Evolutionary conservation across 2,329 filamentous ascomycete species (phyloP), one percentile per base, ranked within the genome.

Genomic region (Pezicula neosporulosa): DNA sequence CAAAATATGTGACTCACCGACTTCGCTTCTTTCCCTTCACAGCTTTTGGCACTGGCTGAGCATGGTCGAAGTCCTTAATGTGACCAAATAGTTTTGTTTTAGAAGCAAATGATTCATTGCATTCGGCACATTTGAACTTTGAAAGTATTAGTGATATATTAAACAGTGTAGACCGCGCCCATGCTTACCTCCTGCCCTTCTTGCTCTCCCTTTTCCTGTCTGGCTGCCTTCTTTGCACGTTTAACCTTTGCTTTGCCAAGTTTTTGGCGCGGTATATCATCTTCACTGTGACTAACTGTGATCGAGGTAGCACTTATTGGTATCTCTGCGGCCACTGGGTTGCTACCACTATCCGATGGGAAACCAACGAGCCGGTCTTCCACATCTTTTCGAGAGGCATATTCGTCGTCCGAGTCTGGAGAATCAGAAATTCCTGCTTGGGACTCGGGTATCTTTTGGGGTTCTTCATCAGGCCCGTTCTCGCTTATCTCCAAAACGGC

Each of bases 31-130:
- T 61, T n/a, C 54, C 55, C 36, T 60, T 64, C 9, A n/a, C 47
- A 21, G 36, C 28, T 43, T 63, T 62, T 28, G 60, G 18, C 21
- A 70, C 58, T 12, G 71, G 71, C 47, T 80, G 77, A 6, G 79
- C 82, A 70, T 87, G 83, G 19, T 67, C 66, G 18, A 74, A 65
- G 21, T 79, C 74, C 59, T 80, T 77, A 48, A 88, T 72, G 67
- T 89, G 85, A 53, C 77, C 70, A 61, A 86, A 86, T 35, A 89
- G 63, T 56, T 78, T 78, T n/a, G 74, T 83, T 56, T 81, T 84
- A 1, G 80, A 83, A 1, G 76, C 56, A 59, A 88, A 89, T 0
- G 67, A 68, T 12, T 74, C 76, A 42, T 76, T 72, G 64, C 86
- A 89, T 1, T 70, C 69, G 1, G 72, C 72, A 65, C 85, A 89